These are phyloP conservation scores for Xerocomellus amylosporus DNA, from an alignment of 768 basidiomycete species.

Conservation along the genomic window DNA sequence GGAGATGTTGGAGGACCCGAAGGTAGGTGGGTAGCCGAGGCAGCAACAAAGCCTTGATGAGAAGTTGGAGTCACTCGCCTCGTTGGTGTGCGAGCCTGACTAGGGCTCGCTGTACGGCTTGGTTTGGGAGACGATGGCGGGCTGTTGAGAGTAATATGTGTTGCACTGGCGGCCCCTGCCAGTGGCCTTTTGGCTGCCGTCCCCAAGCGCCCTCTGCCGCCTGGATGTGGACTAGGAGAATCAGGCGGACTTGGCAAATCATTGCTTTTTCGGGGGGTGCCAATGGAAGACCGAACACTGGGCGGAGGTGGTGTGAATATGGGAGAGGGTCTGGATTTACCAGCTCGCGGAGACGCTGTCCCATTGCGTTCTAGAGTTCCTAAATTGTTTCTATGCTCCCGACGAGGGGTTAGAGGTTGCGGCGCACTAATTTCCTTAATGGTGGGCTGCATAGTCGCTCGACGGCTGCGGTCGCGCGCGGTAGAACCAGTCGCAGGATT, in stretches of 20 bases:
- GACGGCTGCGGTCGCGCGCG: conserved; percentile 42
- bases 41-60: conserved; percentile 42
- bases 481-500: conserved; percentile 47
- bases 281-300: conserved; percentile 31
- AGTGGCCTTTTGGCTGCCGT: conserved; percentile 36
- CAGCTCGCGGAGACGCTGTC: conserved; percentile 32
- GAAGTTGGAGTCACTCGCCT: conserved; percentile 42
- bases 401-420: conserved; percentile 35
- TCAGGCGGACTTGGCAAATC: conserved; percentile 45
- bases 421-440: conserved; percentile 42
- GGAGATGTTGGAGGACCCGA: conserved; percentile 33
- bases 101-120: conserved; percentile 40
- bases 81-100: conserved; percentile 41
- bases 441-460: conserved; percentile 37
- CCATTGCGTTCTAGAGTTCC: conserved; percentile 25
- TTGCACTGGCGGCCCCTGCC: conserved; percentile 39
- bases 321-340: conserved; percentile 33
- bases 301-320: conserved; percentile 31
- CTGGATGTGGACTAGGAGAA: conserved; percentile 46
- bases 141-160: conserved; percentile 40
- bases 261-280: conserved; percentile 35
- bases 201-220: conserved; percentile 35
- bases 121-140: conserved; percentile 40
- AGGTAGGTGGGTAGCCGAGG: conserved; percentile 53
- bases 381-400: conserved; percentile 26